Conservation (phyloP, 345 rosid species). For the Citrus cavaleriei region DNA sequence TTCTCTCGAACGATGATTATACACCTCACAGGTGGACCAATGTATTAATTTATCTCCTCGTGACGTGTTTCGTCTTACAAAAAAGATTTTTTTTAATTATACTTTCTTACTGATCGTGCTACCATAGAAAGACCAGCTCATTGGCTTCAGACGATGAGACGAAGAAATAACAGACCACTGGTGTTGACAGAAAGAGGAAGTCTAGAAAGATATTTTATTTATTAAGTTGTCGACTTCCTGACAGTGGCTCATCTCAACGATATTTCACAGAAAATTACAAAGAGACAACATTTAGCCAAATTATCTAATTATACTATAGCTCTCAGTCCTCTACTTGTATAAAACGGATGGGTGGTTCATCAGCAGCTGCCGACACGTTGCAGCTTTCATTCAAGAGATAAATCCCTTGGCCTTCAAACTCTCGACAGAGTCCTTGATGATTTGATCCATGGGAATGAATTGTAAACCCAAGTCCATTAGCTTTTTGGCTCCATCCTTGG, state of each 20-base stretch:
- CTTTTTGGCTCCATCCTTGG: slow-evolving; percentile 62
- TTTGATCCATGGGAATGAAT: slow-evolving; percentile 77
- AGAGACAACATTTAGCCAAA: background rate
- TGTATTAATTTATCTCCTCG: background rate
- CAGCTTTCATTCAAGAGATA: slow-evolving; percentile 33
- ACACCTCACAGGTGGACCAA: background rate
- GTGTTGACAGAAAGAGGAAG: background rate
- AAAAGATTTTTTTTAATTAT: background rate
- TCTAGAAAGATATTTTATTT: background rate
- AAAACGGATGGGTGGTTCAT: background rate
- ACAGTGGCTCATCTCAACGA: background rate
- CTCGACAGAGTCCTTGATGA: slow-evolving; percentile 76
- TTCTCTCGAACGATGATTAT: background rate
- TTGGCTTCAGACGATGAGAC: background rate
- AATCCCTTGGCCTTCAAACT: slow-evolving; percentile 70
- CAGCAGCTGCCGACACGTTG: background rate
- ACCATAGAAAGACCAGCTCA: background rate
- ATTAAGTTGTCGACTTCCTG: background rate
- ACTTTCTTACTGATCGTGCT: background rate
- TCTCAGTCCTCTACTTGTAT: background rate
- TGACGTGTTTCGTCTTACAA: background rate
- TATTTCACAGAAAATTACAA: background rate
- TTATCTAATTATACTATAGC: background rate
- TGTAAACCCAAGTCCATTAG: slow-evolving; percentile 73
- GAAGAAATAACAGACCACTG: background rate